Conservation (phyloP, 2,329 filamentous ascomycete genomes). For the Epichloe elymi region DNA sequence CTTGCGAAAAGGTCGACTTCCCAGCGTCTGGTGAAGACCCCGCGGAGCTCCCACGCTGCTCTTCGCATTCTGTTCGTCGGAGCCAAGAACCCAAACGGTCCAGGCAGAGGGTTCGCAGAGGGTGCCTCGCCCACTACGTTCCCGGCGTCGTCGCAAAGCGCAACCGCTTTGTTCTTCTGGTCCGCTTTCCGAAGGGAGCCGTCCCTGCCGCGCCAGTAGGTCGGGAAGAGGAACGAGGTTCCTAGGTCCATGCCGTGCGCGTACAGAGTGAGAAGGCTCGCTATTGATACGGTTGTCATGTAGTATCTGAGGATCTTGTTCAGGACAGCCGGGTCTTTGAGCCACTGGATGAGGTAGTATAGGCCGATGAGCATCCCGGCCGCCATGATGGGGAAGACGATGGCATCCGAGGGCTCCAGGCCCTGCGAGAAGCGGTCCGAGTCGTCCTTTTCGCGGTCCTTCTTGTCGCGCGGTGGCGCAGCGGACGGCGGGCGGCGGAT, state of each 20-base stretch:
- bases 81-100: slow-evolving; percentile 21
- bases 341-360: slow-evolving; percentile 82
- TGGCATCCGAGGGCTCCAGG: slow-evolving; percentile 59
- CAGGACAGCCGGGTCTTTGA: slow-evolving; percentile 66
- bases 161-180: slow-evolving; percentile 25
- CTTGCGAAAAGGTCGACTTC: slow-evolving; percentile 36
- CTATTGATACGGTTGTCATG: slow-evolving; percentile 68
- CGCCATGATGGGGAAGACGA: slow-evolving; percentile 72
- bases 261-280: slow-evolving; percentile 59
- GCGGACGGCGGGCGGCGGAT: slow-evolving; percentile 75
- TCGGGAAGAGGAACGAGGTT: slow-evolving; percentile 60
- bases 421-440: slow-evolving; percentile 30
- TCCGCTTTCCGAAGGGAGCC: slow-evolving; percentile 34
- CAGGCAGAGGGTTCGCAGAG: slow-evolving; percentile 18
- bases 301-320: slow-evolving; percentile 77
- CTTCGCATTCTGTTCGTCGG: slow-evolving; percentile 12
- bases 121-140: slow-evolving; percentile 14
- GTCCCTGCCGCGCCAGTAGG: slow-evolving; percentile 42
- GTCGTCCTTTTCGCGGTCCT: slow-evolving; percentile 32
- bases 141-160: slow-evolving; percentile 21
- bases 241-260: slow-evolving; percentile 56
- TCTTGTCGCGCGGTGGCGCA: slow-evolving; percentile 38
- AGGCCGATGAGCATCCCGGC: slow-evolving; percentile 58
- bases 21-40: slow-evolving; percentile 39
- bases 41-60: slow-evolving; percentile 35